A percentile compares a stretch with the other conserved stretches of the same genome.
Evolutionary conservation across 495 filamentous ascomycete species (phyloP).

Genomic region (Aspergillus saccharolyticus): DNA sequence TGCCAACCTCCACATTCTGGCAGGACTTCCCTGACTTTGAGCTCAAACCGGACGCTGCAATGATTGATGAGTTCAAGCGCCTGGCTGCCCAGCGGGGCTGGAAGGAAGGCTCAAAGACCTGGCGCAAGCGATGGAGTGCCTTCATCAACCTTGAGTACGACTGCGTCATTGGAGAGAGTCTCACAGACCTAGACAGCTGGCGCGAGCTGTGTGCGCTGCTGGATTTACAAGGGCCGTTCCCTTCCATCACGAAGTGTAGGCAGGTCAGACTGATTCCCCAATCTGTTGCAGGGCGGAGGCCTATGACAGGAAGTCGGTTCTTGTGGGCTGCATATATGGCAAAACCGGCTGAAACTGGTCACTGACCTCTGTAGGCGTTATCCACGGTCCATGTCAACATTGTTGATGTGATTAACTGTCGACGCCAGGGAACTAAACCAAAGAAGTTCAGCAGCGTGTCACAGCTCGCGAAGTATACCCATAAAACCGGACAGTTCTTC

Average conservation of each 20-base stretch:
- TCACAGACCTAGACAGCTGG: constrained; percentile 20
- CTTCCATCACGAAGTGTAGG: constrained; percentile 37
- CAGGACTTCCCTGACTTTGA: constrained; percentile 17
- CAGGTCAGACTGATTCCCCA: constrained; percentile 24
- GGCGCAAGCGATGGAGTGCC: constrained; percentile 17
- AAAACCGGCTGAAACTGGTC: not conserved
- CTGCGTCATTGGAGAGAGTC: constrained; percentile 13
- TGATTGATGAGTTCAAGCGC: constrained; percentile 20
- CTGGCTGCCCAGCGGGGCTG: constrained; percentile 19
- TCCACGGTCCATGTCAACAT: constrained; percentile 44
- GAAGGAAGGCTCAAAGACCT: constrained; percentile 17
- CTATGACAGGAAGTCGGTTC: too few species aligned
- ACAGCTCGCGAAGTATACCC: constrained; percentile 37
- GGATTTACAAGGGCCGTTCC: constrained; percentile 15
- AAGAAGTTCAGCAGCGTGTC: constrained; percentile 25
- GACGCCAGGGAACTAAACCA: constrained; percentile 23
- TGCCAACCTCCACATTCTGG: constrained; percentile 8
- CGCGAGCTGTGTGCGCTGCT: constrained; percentile 32
- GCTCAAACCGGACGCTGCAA: not conserved
- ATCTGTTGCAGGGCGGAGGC: not conserved
- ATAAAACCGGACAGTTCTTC: constrained; percentile 28
- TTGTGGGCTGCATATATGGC: not conserved
- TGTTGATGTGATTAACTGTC: constrained; percentile 47
- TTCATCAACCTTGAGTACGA: constrained; percentile 24
- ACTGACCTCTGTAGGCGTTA: constrained; percentile 15